Percentiles rank a stretch among this genome's conserved stretches.
These are phyloP conservation scores for Ogataea nonfermentans DNA, from an alignment of 805 yeast species.

Conservation along the genomic window DNA sequence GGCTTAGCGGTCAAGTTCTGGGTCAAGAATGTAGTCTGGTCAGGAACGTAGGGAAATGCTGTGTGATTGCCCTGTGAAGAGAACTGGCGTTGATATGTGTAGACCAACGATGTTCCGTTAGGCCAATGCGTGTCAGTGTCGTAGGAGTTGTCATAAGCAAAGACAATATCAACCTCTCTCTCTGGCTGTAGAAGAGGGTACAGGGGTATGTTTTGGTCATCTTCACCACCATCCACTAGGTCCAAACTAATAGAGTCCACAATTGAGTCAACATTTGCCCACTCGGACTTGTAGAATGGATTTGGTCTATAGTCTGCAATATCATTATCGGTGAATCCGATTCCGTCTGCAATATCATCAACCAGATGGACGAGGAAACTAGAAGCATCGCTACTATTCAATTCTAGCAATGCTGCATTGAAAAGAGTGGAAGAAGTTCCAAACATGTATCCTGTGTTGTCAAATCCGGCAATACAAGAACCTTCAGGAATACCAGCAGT, in stretches of 20 bases:
- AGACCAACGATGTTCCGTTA: conserved; percentile 57
- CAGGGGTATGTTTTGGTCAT: conserved; percentile 67
- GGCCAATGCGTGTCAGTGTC: conserved; percentile 66
- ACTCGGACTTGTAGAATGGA: conserved; percentile 54
- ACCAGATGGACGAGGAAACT: conserved; percentile 48
- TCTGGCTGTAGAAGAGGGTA: conserved; percentile 61
- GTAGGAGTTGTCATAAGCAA: conserved; percentile 67
- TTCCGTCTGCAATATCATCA: conserved; percentile 41
- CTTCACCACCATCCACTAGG: conserved; percentile 81
- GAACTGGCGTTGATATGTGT: conserved; percentile 61
- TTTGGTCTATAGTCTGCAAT: conserved; percentile 72
- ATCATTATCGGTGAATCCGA: conserved; percentile 52
- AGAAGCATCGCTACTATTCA: conserved; percentile 52
- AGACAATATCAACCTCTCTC: conserved; percentile 58
- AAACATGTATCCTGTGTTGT: conserved; percentile 76
- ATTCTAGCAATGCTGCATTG: conserved; percentile 59
- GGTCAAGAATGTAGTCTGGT: conserved; percentile 54
- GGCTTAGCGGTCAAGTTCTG: conserved; percentile 66
- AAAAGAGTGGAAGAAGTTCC: conserved; percentile 84
- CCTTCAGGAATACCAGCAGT: conserved; percentile 54
- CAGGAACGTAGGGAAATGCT: conserved; percentile 81
- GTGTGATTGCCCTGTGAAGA: conserved; percentile 50
- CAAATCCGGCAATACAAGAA: conserved; percentile 65
- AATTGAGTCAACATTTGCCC: conserved; percentile 39
- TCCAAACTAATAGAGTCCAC: conserved; percentile 42